Percentiles rank a stretch among this genome's conserved stretches.
phyloP scores from a whole-genome alignment of 345 rosid genomes.

The Ricinus communis region DNA sequence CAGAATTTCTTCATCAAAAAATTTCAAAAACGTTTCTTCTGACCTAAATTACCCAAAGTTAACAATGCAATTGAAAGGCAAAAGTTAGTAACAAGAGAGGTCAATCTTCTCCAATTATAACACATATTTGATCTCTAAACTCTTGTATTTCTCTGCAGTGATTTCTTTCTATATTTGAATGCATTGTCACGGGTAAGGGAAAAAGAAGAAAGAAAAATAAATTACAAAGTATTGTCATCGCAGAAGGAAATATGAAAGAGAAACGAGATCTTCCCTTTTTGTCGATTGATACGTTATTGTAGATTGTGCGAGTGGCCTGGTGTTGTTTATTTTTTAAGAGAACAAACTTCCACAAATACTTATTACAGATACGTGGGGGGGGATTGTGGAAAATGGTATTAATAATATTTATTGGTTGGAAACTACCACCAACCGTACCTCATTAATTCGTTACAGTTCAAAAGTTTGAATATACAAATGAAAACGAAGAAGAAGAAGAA shows the following conservation, averaged over 20 bases:
- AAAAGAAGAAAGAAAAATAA: neutral
- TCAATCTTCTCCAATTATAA: constrained; percentile 34
- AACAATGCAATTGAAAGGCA: constrained; percentile 21
- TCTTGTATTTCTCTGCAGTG: neutral
- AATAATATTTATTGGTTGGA: constrained; percentile 16
- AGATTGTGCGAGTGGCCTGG: constrained; percentile 14
- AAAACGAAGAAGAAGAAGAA: neutral
- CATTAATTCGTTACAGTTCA: constrained; percentile 15
- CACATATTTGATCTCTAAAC: too few species aligned
- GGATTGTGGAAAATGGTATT: constrained; percentile 7
- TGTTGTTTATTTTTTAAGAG: neutral
- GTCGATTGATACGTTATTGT: constrained; percentile 52
- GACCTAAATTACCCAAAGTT: constrained; percentile 31
- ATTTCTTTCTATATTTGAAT: neutral
- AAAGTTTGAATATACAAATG: neutral
- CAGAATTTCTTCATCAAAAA: constrained; percentile 8
- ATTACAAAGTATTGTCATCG: too few species aligned
- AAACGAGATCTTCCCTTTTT: constrained; percentile 35
- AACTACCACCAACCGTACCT: constrained; percentile 21
- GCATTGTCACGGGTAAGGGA: neutral
- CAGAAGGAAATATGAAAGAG: neutral
- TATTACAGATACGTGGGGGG: neutral
- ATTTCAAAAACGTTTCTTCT: constrained; percentile 20
- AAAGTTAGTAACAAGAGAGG: constrained; percentile 15
- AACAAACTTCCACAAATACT: constrained; percentile 29